Conservation (phyloP, 1,284 basidiomycete genomes). For the Chondrostereum purpureum region DNA sequence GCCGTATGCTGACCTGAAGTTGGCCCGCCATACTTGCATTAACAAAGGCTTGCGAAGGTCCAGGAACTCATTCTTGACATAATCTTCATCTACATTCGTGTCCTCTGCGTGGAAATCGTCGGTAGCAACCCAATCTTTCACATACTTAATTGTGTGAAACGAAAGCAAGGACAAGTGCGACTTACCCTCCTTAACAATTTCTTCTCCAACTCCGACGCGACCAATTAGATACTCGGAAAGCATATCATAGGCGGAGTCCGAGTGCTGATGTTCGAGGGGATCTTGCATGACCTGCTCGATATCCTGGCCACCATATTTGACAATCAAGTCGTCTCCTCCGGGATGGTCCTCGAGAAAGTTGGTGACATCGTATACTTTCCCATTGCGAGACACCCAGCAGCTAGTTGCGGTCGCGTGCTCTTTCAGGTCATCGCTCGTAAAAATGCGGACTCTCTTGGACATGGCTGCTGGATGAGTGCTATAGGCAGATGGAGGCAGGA, state of each 20-base stretch:
- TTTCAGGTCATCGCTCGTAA: constrained; percentile 64
- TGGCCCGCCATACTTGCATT: constrained; percentile 76
- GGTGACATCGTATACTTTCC: constrained; percentile 79
- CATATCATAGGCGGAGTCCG: constrained; percentile 88
- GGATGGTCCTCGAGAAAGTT: constrained; percentile 75
- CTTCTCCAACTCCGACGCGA: constrained; percentile 70
- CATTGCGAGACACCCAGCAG: constrained; percentile 71
- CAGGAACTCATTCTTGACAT: constrained; percentile 87
- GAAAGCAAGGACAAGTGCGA: constrained; percentile 14
- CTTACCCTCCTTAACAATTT: constrained; percentile 73
- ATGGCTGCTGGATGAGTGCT: too few relatives aligned
- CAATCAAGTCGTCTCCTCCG: constrained; percentile 79
- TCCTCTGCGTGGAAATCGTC: constrained; percentile 88
- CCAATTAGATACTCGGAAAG: constrained; percentile 84
- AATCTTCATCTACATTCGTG: constrained; percentile 74
- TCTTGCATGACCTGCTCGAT: constrained; percentile 81
- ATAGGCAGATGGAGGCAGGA: too few relatives aligned
- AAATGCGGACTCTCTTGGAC: constrained; percentile 67
- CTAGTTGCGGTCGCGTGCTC: constrained; percentile 47
- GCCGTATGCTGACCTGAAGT: constrained; percentile 55
- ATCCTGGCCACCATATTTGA: constrained; percentile 81
- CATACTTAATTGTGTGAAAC: neutral
- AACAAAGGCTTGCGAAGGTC: constrained; percentile 87
- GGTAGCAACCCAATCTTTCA: constrained; percentile 75
- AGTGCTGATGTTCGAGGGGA: constrained; percentile 85